Conservation (phyloP, 345 rosid species). For the Fremontodendron californicum region DNA sequence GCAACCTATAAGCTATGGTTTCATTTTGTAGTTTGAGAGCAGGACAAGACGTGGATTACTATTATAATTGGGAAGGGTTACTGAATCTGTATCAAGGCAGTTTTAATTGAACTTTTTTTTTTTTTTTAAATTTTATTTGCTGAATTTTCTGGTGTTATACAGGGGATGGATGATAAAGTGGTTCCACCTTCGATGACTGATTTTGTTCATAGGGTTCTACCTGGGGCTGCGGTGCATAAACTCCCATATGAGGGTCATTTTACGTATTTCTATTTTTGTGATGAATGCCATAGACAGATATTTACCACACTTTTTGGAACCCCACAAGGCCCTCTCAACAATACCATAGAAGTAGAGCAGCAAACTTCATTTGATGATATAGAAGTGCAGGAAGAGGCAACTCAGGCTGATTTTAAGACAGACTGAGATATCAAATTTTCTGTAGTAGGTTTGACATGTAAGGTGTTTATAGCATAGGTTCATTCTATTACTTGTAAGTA, state of each 20-base stretch:
- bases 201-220: conserved; percentile 58
- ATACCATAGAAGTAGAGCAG: conserved; percentile 22
- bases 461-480: background rate
- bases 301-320: conserved; percentile 58
- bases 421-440: background rate
- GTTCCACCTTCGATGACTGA: conserved; percentile 68
- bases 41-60: background rate
- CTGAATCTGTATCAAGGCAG: background rate
- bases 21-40: background rate
- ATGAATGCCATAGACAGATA: conserved; percentile 69
- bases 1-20: background rate
- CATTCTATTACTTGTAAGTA: background rate
- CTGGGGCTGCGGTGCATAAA: conserved; percentile 64
- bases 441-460: background rate
- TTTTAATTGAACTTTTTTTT: background rate
- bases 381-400: conserved; percentile 18
- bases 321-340: conserved; percentile 46
- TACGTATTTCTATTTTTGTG: conserved; percentile 55
- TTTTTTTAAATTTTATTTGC: background rate
- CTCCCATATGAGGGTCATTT: conserved; percentile 69
- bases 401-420: background rate
- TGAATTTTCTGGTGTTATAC: conserved; percentile 1
- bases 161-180: conserved; percentile 68
- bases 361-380: conserved; percentile 19
- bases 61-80: background rate